Conservation (phyloP, 306 rosid species). For the Rosa persica region DNA sequence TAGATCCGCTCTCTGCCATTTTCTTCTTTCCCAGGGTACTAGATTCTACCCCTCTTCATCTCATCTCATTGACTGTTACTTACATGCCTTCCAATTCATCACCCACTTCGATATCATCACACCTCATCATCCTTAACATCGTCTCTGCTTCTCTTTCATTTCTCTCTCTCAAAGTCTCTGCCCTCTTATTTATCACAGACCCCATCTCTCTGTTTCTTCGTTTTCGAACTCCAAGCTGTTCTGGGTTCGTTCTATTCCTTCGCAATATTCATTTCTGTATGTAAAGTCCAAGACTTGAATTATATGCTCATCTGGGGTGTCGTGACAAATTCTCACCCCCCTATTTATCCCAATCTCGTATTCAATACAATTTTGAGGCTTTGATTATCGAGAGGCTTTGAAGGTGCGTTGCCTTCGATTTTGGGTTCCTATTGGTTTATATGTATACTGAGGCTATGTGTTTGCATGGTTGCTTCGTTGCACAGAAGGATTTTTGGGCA, state of each 20-base stretch:
- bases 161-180: not conserved
- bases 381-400: not conserved
- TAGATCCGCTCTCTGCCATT: not conserved
- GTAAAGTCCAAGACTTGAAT: not conserved
- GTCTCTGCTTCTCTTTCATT: not conserved
- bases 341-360: not conserved
- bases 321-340: not conserved
- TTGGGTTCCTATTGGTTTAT: not conserved
- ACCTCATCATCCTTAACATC: not conserved
- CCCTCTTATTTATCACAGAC: not conserved
- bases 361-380: not conserved
- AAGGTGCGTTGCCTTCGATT: not conserved
- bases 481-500: not conserved
- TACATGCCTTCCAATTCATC: no score
- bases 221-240: not conserved
- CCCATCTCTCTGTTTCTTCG: not conserved
- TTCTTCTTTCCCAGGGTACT: not conserved
- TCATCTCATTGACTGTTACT: not conserved
- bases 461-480: constrained; percentile 1
- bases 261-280: not conserved
- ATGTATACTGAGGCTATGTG: not conserved
- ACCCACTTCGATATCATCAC: not conserved
- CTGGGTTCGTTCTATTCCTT: not conserved
- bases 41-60: no score
- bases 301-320: not conserved